Conservation (phyloP, 768 basidiomycete genomes). For the Tricholoma matsutake region DNA sequence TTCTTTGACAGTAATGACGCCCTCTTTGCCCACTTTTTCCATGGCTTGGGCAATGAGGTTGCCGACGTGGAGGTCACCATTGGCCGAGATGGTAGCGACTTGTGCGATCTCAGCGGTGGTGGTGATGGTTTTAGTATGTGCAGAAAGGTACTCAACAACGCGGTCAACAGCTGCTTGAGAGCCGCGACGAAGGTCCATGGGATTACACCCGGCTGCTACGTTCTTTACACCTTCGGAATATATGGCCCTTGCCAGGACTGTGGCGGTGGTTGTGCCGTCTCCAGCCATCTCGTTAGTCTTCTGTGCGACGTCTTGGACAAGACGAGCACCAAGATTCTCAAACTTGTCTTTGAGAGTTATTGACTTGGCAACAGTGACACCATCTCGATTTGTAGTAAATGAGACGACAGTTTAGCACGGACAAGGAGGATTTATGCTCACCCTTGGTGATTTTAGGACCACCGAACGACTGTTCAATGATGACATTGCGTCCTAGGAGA, state of each 20-base stretch:
- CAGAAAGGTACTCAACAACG: slow-evolving; percentile 86
- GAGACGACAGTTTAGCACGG: not conserved
- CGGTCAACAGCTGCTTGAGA: slow-evolving; percentile 95
- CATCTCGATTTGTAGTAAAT: slow-evolving; percentile 51
- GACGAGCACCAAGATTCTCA: slow-evolving; percentile 96
- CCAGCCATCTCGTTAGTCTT: slow-evolving; percentile 98
- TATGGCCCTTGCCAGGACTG: slow-evolving; percentile 94
- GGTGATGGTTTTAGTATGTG: slow-evolving; percentile 90
- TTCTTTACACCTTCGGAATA: slow-evolving; percentile 99
- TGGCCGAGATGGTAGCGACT: slow-evolving; percentile 93
- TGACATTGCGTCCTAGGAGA: slow-evolving; percentile 84
- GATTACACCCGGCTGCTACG: slow-evolving; percentile 98
- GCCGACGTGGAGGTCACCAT: slow-evolving; percentile 83
- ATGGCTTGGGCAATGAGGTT: slow-evolving; percentile 96
- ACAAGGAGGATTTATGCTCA: slow-evolving; percentile 29
- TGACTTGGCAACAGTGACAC: slow-evolving; percentile 96
- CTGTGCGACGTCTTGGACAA: slow-evolving; percentile 92
- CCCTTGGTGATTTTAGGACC: slow-evolving; percentile 97
- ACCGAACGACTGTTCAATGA: slow-evolving; percentile 91
- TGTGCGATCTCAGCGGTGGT: slow-evolving; percentile 98
- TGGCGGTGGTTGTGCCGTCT: slow-evolving; percentile 97
- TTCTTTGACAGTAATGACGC: slow-evolving; percentile 99
- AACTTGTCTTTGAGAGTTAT: slow-evolving; percentile 96
- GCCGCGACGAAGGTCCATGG: slow-evolving; percentile 99
- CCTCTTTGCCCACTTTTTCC: slow-evolving; percentile 99